A percentile compares a stretch with the other conserved stretches of the same genome.
Evolutionary conservation across 129 eudicot species (phyloP).

Genomic region (Smallanthus sonchifolius): DNA sequence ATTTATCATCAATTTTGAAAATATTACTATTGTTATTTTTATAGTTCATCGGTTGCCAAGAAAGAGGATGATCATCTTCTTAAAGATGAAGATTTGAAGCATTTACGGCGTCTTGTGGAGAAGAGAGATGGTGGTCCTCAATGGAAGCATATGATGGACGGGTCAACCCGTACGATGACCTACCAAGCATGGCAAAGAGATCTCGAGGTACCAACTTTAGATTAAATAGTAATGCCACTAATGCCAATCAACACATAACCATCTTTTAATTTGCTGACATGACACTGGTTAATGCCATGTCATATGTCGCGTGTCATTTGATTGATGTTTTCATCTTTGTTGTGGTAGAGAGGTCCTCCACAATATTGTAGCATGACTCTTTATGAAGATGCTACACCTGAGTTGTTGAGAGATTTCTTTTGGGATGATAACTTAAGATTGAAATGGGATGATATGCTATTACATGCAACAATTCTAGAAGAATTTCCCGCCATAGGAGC

Average conservation of each 20-base stretch:
- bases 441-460: constrained; percentile 90
- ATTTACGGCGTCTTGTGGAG: constrained; percentile 70
- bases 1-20: background rate
- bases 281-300: background rate
- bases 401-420: constrained; percentile 79
- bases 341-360: constrained; percentile 74
- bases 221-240: background rate
- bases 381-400: constrained; percentile 90
- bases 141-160: constrained; percentile 92
- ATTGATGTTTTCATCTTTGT: background rate
- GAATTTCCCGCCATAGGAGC: constrained; percentile 72
- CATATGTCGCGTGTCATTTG: background rate
- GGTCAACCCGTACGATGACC: constrained; percentile 54
- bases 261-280: background rate
- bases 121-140: constrained; percentile 86
- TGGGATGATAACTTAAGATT: constrained; percentile 89
- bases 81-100: constrained; percentile 53
- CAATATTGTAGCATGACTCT: constrained; percentile 80
- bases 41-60: constrained; percentile 42
- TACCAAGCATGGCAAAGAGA: constrained; percentile 95
- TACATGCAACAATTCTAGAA: constrained; percentile 54
- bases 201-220: constrained; percentile 36
- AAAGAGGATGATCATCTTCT: constrained; percentile 41
- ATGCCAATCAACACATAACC: background rate
- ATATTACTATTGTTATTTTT: background rate